Evolutionary conservation across 331 rosid species (phyloP).

Genomic region (Quercus tomentella): DNA sequence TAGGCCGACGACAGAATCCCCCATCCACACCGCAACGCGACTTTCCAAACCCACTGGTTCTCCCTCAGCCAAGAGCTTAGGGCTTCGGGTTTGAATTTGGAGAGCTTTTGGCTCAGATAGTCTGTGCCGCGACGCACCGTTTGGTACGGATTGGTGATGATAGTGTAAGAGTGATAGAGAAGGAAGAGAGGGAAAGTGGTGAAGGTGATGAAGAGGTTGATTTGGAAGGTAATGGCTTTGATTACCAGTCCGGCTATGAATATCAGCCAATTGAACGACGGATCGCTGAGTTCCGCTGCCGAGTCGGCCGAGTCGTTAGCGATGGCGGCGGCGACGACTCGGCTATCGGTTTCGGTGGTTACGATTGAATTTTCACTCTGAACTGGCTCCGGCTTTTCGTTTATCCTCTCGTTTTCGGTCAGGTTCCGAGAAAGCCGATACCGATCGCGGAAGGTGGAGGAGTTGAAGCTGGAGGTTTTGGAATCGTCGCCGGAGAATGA

Average conservation of each 20-base stretch:
- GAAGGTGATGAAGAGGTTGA: slow-evolving; percentile 41
- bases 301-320: slow-evolving; percentile 45
- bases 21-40: slow-evolving; percentile 54
- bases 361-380: slow-evolving; percentile 25
- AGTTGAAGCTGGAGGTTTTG: neutral
- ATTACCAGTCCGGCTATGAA: slow-evolving; percentile 40
- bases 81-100: slow-evolving; percentile 8
- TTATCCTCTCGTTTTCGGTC: slow-evolving; percentile 27
- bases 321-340: slow-evolving; percentile 1
- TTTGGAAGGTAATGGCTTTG: slow-evolving; percentile 50
- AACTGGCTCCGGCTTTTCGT: slow-evolving; percentile 18
- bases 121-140: slow-evolving; percentile 31
- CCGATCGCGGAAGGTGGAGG: slow-evolving; percentile 6
- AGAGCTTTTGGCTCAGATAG: slow-evolving; percentile 13
- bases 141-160: slow-evolving; percentile 57
- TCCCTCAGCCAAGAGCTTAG: slow-evolving; percentile 36
- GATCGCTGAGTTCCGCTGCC: slow-evolving; percentile 20
- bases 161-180: slow-evolving; percentile 29
- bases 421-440: slow-evolving; percentile 1
- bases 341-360: slow-evolving; percentile 31
- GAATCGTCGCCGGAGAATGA: slow-evolving; percentile 9
- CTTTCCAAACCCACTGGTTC: slow-evolving; percentile 41
- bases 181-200: slow-evolving; percentile 45
- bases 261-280: slow-evolving; percentile 38
- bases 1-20: slow-evolving; percentile 61